phyloP scores from a whole-genome alignment of 768 basidiomycete genomes.

The Scleroderma citrinum region DNA sequence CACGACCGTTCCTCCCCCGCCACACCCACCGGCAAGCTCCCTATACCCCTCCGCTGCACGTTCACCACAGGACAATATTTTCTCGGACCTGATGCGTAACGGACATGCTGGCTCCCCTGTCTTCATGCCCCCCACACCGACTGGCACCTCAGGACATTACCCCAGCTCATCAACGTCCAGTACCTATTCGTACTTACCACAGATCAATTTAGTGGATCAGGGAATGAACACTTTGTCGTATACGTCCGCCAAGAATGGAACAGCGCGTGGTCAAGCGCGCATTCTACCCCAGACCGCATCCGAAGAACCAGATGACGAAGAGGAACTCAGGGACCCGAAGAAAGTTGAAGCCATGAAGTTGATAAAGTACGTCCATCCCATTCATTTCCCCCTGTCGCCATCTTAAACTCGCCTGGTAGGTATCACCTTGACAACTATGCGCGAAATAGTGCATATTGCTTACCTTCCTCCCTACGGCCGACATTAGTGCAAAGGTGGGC shows the following conservation, averaged over 20 bases:
- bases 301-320: conserved; percentile 52
- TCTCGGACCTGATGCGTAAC: conserved; percentile 55
- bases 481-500: conserved; percentile 79
- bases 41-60: conserved; percentile 42
- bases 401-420: conserved; percentile 30
- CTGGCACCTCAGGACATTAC: conserved; percentile 39
- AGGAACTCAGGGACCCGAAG: conserved; percentile 50
- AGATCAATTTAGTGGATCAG: conserved; percentile 54
- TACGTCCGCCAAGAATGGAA: conserved; percentile 29
- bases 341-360: conserved; percentile 77
- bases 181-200: conserved; percentile 45
- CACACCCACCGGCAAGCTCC: conserved; percentile 27
- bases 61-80: conserved; percentile 46
- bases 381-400: not conserved
- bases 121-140: conserved; percentile 46
- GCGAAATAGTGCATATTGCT: conserved; percentile 77
- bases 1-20: conserved; percentile 29
- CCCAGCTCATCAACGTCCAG: conserved; percentile 31
- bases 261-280: conserved; percentile 20
- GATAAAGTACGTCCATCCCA: conserved; percentile 49
- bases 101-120: conserved; percentile 50
- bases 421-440: conserved; percentile 92
- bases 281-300: conserved; percentile 16
- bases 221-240: conserved; percentile 48
- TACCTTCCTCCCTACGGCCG: conserved; percentile 83